Percentiles rank a stretch among this genome's conserved stretches.
Evolutionary conservation across 805 yeast genomes (phyloP).

Genomic region (Lipomyces chichibuensis): DNA sequence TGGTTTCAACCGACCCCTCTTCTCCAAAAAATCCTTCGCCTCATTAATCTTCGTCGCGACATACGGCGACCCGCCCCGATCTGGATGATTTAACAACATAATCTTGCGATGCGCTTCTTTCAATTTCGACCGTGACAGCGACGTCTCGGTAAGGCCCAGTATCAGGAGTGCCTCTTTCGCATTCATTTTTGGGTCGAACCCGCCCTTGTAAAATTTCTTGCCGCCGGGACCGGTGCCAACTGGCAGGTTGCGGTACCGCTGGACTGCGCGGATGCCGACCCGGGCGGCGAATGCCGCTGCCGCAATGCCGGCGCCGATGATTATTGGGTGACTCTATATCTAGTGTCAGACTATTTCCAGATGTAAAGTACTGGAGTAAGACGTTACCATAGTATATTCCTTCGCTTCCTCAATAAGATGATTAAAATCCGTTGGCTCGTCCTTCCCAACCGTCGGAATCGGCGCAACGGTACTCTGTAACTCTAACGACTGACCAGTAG

Average conservation of each 20-base stretch:
- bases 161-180: slow-evolving; percentile 37
- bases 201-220: slow-evolving; percentile 76
- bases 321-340: slow-evolving; percentile 35
- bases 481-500: slow-evolving; percentile 13
- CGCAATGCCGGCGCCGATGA: slow-evolving; percentile 38
- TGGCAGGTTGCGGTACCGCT: slow-evolving; percentile 27
- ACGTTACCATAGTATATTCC: slow-evolving; percentile 32
- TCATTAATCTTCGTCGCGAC: slow-evolving; percentile 83
- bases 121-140: slow-evolving; percentile 49
- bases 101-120: slow-evolving; percentile 72
- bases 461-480: slow-evolving; percentile 3
- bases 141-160: slow-evolving; percentile 42
- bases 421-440: slow-evolving; percentile 9
- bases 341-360: background rate
- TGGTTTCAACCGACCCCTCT: slow-evolving; percentile 39
- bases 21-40: slow-evolving; percentile 79
- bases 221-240: slow-evolving; percentile 14
- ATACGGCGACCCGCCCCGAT: slow-evolving; percentile 82
- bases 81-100: slow-evolving; percentile 87
- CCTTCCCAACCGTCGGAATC: background rate
- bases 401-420: slow-evolving; percentile 20
- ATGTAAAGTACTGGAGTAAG: background rate
- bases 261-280: slow-evolving; percentile 35
- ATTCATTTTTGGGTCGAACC: slow-evolving; percentile 74
- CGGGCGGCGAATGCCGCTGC: slow-evolving; percentile 37